Percentiles rank a stretch among this genome's conserved stretches.
Conservation (phyloP, 441 rosid species). For the Aquilaria agallochum region DNA sequence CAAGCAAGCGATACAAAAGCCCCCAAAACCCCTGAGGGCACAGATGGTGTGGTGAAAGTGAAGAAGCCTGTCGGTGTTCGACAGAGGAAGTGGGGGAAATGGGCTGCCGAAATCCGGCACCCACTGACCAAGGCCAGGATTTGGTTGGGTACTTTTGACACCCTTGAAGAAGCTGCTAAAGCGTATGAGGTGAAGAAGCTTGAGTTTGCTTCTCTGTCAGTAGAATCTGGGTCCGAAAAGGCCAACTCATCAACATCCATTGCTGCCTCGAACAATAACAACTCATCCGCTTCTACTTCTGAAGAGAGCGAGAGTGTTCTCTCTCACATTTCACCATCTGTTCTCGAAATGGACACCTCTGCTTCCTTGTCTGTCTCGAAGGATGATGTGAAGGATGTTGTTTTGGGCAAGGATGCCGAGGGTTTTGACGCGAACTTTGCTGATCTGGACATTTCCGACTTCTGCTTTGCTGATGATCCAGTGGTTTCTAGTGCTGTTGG, state of each 20-base stretch:
- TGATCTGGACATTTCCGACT: slow-evolving; percentile 44
- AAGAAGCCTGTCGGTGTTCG: slow-evolving; percentile 72
- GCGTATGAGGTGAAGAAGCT: slow-evolving; percentile 70
- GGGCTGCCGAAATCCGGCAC: slow-evolving; percentile 96
- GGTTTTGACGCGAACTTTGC: slow-evolving; percentile 29
- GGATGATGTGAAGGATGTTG: slow-evolving; percentile 3
- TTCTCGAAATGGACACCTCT: slow-evolving; percentile 41
- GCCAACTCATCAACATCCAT: slow-evolving; percentile 16
- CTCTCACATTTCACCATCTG: slow-evolving; percentile 49
- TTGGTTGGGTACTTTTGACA: slow-evolving; percentile 88
- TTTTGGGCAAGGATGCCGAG: slow-evolving; percentile 7
- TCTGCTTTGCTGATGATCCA: slow-evolving; percentile 41
- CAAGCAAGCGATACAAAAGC: slow-evolving; percentile 42
- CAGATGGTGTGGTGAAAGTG: slow-evolving; percentile 1
- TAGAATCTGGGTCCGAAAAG: slow-evolving; percentile 17
- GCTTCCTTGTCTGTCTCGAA: slow-evolving; percentile 31
- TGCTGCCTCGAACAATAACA: slow-evolving; percentile 17
- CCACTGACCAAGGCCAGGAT: slow-evolving; percentile 64
- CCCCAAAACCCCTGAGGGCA: slow-evolving; percentile 24
- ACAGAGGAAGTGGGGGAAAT: slow-evolving; percentile 96
- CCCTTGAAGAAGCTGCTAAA: slow-evolving; percentile 80
- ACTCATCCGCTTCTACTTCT: slow-evolving; percentile 20
- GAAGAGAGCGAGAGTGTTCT: slow-evolving; percentile 38
- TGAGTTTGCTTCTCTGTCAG: slow-evolving; percentile 50
- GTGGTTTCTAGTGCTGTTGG: slow-evolving; percentile 28